Conservation (phyloP, 2,329 filamentous ascomycete genomes). For the Canariomyces notabilis region DNA sequence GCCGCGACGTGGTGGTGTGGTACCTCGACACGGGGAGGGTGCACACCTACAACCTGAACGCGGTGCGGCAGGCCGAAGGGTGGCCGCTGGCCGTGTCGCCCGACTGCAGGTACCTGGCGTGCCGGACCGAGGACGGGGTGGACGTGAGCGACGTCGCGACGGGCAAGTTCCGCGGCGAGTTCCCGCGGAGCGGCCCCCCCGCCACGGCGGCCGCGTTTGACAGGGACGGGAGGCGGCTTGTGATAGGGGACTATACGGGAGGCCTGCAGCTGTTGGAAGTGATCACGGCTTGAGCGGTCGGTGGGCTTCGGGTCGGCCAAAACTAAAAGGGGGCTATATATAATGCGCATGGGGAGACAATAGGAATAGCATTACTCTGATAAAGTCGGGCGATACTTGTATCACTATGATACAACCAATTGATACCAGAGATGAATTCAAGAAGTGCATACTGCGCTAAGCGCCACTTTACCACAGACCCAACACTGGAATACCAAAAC, state of each 20-base stretch:
- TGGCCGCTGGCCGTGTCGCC: constrained; percentile 39
- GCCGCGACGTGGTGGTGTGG: constrained; percentile 36
- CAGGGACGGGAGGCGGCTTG: constrained; percentile 27
- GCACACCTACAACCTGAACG: constrained; percentile 33
- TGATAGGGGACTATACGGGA: constrained; percentile 28
- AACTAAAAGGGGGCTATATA: too few relatives aligned
- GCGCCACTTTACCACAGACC: too few relatives aligned
- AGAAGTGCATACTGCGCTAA: too few relatives aligned
- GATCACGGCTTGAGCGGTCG: constrained; percentile 8
- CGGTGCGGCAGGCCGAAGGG: constrained; percentile 33
- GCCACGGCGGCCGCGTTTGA: constrained; percentile 36
- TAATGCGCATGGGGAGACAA: too few relatives aligned
- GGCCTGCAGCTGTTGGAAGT: constrained; percentile 16
- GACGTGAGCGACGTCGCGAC: constrained; percentile 37
- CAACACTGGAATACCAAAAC: too few relatives aligned
- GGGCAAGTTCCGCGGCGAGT: constrained; percentile 30
- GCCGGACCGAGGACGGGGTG: constrained; percentile 38
- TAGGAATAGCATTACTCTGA: too few relatives aligned
- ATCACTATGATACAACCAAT: too few relatives aligned
- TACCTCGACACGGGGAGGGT: constrained; percentile 30
- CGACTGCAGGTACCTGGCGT: constrained; percentile 35
- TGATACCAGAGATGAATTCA: too few relatives aligned
- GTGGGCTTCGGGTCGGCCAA: too few relatives aligned
- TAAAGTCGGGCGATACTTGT: too few relatives aligned
- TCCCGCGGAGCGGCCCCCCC: constrained; percentile 20